Evolutionary conservation across 176 grass and related monocot genomes (phyloP), one percentile per base, ranked within the genome.

Genomic region (Tillandsia fasciculata): DNA sequence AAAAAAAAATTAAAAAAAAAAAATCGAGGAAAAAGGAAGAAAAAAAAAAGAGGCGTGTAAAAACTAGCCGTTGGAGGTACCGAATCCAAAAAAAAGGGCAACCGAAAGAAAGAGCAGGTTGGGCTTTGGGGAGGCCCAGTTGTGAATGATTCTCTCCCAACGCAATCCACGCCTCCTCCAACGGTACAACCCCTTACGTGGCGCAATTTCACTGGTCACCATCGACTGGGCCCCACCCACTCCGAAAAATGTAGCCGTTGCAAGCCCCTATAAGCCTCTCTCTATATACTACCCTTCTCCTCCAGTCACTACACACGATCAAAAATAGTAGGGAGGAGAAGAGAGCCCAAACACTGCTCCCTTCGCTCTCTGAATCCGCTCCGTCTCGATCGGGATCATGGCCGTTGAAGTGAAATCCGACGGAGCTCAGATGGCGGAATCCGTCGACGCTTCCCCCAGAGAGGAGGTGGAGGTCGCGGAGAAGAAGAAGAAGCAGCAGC

Each of bases 51-150:
- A n/a, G 33, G 33, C 7, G 33, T 42, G 33, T 42, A 48, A 67
- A 9, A 78, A 68, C 12, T 80, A 87, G 80, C 72, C 80, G 85
- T 79, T 83, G 76, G 13, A 75, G 20, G 61, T 63, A 72, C 79
- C 50, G 13, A 70, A 10, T 1, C 15, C 6, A 61, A 61, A 61
- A 56, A n/a, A 10, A 61, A 61, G 2, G 22, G 2, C 56, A 18
- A n/a, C 17, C 9, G 0, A 20, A 20, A 24, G 17, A 23, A 42
- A 42, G 33, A 42, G 33, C 14, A 18, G 56, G 56, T 61, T 14
- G n/a, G 63, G 23, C 24, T 53, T 70, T 73, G 26, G 64, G 78
- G 33, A 67, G 51, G 15, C 84, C 71, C 80, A 42, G 33, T 42
- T 42, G 33, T 42, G 33, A 86, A 86, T 79, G 84, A 75, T 71